Percentiles rank a stretch among this genome's conserved stretches.
Conservation (phyloP, 306 rosid genomes). For the Herpetospermum pedunculosum region DNA sequence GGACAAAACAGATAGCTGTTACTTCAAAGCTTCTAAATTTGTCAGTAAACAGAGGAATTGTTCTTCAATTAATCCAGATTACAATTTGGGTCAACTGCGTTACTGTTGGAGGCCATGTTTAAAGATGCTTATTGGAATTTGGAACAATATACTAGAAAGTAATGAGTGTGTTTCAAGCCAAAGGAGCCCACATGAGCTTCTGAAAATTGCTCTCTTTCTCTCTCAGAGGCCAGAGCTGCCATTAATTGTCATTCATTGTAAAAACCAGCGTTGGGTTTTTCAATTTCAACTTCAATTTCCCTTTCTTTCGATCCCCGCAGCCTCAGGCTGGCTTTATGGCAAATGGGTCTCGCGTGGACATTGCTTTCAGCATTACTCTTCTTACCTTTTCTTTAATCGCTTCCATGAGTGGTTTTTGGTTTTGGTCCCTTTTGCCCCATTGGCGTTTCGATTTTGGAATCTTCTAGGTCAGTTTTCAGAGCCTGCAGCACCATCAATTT, state of each 20-base stretch:
- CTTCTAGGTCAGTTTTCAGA: constrained; percentile 16
- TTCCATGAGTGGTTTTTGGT: constrained; percentile 33
- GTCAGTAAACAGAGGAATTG: constrained; percentile 14
- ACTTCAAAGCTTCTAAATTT: constrained; percentile 11
- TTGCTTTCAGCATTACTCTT: constrained; percentile 15
- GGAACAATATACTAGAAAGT: constrained; percentile 36
- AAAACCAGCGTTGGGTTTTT: constrained; percentile 15
- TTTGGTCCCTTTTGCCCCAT: constrained; percentile 30
- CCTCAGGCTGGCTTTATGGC: constrained; percentile 20
- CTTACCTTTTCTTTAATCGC: constrained; percentile 24
- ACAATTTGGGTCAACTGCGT: constrained; percentile 14
- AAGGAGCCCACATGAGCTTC: constrained; percentile 45
- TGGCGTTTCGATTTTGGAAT: constrained; percentile 25
- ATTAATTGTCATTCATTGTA: constrained; percentile 23
- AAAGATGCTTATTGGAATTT: constrained; percentile 23
- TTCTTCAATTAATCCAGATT: constrained; percentile 11
- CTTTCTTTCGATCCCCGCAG: background rate
- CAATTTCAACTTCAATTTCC: constrained; percentile 14
- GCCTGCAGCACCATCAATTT: background rate
- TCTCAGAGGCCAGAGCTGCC: constrained; percentile 21
- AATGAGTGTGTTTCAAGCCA: constrained; percentile 69
- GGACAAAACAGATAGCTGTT: constrained; percentile 18
- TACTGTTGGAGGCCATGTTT: background rate
- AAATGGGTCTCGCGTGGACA: constrained; percentile 19
- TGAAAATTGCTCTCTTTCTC: background rate